These are phyloP conservation scores for Acanthamoeba healyi DNA, from an alignment of 208 protist genomes.

Conservation along the genomic window DNA sequence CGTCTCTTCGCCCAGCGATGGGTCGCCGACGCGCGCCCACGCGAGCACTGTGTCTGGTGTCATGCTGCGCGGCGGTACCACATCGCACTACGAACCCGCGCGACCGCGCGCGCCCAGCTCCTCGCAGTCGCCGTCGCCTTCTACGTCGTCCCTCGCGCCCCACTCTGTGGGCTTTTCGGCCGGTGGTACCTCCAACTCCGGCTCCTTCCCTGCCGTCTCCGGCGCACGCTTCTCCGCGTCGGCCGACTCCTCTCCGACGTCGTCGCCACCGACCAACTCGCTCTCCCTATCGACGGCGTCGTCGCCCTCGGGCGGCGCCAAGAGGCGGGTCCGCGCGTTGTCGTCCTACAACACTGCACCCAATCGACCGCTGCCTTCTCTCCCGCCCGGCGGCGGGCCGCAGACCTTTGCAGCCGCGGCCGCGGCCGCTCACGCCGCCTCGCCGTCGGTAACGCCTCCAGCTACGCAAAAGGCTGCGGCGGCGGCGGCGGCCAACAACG, in stretches of 20 bases:
- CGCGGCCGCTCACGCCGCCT: background rate
- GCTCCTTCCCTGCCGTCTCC: background rate
- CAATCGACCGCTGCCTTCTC: slow-evolving; percentile 3
- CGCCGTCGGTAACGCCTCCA: background rate
- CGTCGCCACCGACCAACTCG: background rate
- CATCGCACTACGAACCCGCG: background rate
- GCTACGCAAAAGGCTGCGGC: background rate
- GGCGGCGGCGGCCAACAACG: background rate
- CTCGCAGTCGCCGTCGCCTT: background rate
- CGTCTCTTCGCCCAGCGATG: background rate
- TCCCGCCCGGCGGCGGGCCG: background rate
- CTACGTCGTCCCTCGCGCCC: too few relatives aligned
- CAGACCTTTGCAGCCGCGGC: background rate
- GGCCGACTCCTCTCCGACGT: background rate
- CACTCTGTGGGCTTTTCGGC: background rate
- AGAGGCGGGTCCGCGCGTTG: background rate
- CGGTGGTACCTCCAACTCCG: background rate
- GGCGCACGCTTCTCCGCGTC: background rate
- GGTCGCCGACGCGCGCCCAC: background rate
- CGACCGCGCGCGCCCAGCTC: slow-evolving; percentile 24
- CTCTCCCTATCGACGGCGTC: background rate
- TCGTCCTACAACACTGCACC: slow-evolving; percentile 22
- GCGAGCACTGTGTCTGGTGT: background rate
- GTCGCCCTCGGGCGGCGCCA: background rate
- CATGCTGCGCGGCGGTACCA: background rate